These are phyloP conservation scores for Phlegmacium glaucopus DNA, from an alignment of 768 basidiomycete genomes.

Conservation along the genomic window DNA sequence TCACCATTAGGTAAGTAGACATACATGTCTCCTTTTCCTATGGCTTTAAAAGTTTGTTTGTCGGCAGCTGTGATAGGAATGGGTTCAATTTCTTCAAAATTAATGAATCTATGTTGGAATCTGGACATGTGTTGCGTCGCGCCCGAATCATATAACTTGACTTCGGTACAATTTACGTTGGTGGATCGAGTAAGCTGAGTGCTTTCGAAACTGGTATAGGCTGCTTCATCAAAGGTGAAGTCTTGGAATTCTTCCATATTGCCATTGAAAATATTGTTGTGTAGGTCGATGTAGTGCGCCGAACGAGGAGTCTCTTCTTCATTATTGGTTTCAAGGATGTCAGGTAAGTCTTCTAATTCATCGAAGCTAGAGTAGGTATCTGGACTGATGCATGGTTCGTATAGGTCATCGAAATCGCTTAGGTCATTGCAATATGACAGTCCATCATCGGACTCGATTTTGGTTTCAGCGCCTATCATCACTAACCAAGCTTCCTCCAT, in stretches of 20 bases:
- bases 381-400: not conserved
- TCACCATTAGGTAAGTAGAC: constrained; percentile 14
- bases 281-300: too few relatives aligned
- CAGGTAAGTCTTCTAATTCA: too few relatives aligned
- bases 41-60: constrained; percentile 13
- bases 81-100: constrained; percentile 12
- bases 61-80: constrained; percentile 17
- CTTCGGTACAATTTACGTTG: too few relatives aligned
- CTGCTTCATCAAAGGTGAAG: too few relatives aligned
- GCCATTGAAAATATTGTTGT: too few relatives aligned
- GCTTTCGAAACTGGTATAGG: too few relatives aligned
- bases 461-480: not conserved
- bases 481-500: not conserved
- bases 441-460: not conserved
- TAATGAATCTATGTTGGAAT: constrained; percentile 9
- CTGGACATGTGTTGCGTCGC: constrained; percentile 1
- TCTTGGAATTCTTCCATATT: too few relatives aligned
- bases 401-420: too few relatives aligned
- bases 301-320: too few relatives aligned
- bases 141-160: constrained; percentile 13
- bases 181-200: too few relatives aligned
- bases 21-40: constrained; percentile 13
- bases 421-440: not conserved
- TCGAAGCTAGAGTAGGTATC: too few relatives aligned
- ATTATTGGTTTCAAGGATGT: too few relatives aligned